phyloP scores from a whole-genome alignment of 495 filamentous ascomycete species.

The Saxophila tyrrhenica region DNA sequence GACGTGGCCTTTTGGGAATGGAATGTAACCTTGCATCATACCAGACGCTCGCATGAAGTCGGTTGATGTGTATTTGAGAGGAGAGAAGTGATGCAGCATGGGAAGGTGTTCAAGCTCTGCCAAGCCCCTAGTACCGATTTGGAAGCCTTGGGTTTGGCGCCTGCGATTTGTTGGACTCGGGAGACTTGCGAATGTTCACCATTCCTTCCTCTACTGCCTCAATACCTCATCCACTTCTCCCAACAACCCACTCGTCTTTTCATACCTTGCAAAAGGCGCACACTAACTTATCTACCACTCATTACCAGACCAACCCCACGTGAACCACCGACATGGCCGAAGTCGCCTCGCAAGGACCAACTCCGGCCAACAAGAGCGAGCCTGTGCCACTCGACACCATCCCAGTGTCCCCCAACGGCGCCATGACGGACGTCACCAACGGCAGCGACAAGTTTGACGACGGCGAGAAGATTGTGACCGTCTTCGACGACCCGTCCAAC shows the following conservation, averaged over 20 bases:
- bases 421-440: constrained; percentile 27
- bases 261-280: constrained; percentile 8
- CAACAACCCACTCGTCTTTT: neutral
- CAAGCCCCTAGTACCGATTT: too few relatives aligned
- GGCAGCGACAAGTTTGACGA: constrained; percentile 26
- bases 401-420: constrained; percentile 59
- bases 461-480: constrained; percentile 61
- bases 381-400: constrained; percentile 50
- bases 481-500: constrained; percentile 94
- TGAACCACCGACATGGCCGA: constrained; percentile 9
- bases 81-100: too few relatives aligned
- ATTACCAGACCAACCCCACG: neutral
- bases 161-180: too few relatives aligned
- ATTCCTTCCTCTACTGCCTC: too few relatives aligned
- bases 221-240: too few relatives aligned
- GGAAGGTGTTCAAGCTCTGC: too few relatives aligned
- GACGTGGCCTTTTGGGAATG: too few relatives aligned
- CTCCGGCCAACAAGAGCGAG: constrained; percentile 2
- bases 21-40: too few relatives aligned
- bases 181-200: too few relatives aligned
- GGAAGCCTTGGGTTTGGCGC: too few relatives aligned
- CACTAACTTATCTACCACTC: neutral
- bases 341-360: constrained; percentile 3
- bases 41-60: too few relatives aligned
- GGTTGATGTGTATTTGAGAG: too few relatives aligned